Evolutionary conservation across 352 stramenopile genomes (phyloP), one percentile per base, ranked within the genome.

Genomic region (Globisporangium mamillatum): DNA sequence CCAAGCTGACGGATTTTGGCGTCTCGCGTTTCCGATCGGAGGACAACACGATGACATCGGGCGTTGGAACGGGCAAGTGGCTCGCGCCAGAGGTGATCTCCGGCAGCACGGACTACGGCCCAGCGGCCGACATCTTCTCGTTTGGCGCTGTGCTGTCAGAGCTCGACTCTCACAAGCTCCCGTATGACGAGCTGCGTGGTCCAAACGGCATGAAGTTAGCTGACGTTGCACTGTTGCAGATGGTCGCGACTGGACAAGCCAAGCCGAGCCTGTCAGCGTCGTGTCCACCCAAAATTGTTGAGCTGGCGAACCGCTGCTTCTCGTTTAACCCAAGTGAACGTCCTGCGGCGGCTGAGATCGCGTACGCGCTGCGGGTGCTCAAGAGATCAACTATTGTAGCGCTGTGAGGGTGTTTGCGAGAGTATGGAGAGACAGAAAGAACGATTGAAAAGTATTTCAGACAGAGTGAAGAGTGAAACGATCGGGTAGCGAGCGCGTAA

Each of bases 1-100:
- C 80, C 29, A 90, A 92, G 60, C 55, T 90, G 54, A 81, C 78
- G 0, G 83, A 88, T 67, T 90, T 91, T 68, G 82, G 79, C 2
- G 70, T 76, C 16, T 81, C 82, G n/a, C 69, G 79, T 10, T 82
- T 78, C 62, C 70, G 76, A 18, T 81, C 75, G 3, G 58, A 73
- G 41, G 67, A 80, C 18, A 71, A 76, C n/a, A 86, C 77, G 1
- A 89, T 89, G 80, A 91, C 79, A 9, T 58, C 66, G 16, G 29
- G 69, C 32, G 60, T 67, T 2, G 56, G 55, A 3, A 75, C 63
- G 9, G 66, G 69, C n/a, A 62, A 67, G 9, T 84, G 77, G 75
- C 64, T 82, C 55, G 75, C 75, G 0, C 75, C 77, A 1, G 77
- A 84, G 68, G 73, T 84, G n/a, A 69, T 84, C 16, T 73, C 71